These are phyloP conservation scores for Jacaranda mimosifolia DNA, from an alignment of 257 asterid genomes.

Conservation along the genomic window DNA sequence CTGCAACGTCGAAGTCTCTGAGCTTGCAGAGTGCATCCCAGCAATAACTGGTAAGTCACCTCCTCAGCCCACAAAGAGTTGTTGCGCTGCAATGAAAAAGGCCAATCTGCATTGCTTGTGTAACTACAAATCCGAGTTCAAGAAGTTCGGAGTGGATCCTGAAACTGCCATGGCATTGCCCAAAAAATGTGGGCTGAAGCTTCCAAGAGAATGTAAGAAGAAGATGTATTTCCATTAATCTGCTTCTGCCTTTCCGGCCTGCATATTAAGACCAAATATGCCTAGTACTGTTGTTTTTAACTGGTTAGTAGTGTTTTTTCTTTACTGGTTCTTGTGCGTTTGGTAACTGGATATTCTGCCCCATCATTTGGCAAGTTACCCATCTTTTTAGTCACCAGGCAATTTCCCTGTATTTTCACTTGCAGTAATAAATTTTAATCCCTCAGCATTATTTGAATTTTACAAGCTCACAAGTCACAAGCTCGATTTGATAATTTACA, in stretches of 20 bases:
- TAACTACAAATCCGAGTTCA: slow-evolving; percentile 44
- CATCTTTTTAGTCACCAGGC: too few species aligned
- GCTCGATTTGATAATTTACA: too few species aligned
- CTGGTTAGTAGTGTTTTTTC: background rate
- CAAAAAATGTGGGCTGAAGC: slow-evolving; percentile 40
- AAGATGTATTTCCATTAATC: background rate
- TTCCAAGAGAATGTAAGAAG: slow-evolving; percentile 47
- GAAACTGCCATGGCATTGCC: slow-evolving; percentile 58
- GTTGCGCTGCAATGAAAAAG: slow-evolving; percentile 51
- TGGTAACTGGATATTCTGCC: too few species aligned
- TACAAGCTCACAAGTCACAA: too few species aligned
- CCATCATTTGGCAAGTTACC: background rate
- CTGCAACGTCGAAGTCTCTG: slow-evolving; percentile 55
- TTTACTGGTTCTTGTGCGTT: too few species aligned
- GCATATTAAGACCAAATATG: too few species aligned
- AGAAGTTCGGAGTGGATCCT: slow-evolving; percentile 45
- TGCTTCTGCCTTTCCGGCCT: background rate
- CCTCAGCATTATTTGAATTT: too few species aligned
- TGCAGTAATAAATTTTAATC: background rate
- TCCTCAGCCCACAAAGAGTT: slow-evolving; percentile 44
- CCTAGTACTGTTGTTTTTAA: too few species aligned
- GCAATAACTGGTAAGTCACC: slow-evolving; percentile 58
- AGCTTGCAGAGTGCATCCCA: slow-evolving; percentile 58
- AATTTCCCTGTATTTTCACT: background rate
- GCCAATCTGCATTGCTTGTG: slow-evolving; percentile 57